Evolutionary conservation across 2,329 filamentous ascomycete genomes (phyloP), one percentile per base, ranked within the genome.

Genomic region (Chaetomium olivaceum): DNA sequence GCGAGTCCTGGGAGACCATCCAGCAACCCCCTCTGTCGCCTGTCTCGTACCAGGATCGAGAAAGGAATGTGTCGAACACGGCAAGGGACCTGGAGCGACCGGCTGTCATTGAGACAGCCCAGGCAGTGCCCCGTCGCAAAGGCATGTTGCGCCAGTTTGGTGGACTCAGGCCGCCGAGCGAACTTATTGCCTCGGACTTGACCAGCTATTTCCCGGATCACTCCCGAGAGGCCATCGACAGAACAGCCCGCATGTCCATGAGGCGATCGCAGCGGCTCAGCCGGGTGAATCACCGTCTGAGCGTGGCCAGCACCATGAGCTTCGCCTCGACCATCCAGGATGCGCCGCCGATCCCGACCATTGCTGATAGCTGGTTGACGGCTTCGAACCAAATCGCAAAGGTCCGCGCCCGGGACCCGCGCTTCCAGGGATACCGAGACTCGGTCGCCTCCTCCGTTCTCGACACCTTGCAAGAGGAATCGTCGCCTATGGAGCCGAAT

Each of bases 151-250:
- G 91, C 70, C 90, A 91, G 70, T 98, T 98, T 78, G 95, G 96
- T 73, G 94, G 94, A 39, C 89, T 95, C 69, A 86, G 95, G 72
- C 95, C 95, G 21, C 95, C 95, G 1, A 98, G 94, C 80, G 95
- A 99, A 80, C 86, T 99, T 76, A 99, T 99, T 75, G 94, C 94
- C 29, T 96, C 95, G 25, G 95, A 99, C 75, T 82, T 99, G 66
- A 95, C 92, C 1, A 96, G 93, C 0, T 99, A 98, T 81, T 99
- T 99, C 83, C 95, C 95, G 0, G 93, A 96, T 74, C 94, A 98
- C 73, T 89, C 93, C 58, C 89, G 92, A 63, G 93, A 97, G 75
- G 92, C 96, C 72, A 97, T 99, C 75, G 95, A 98, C 77, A 91
- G 93, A 72, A 98, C 95, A 0, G 93, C 97, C 68, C 91, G 95